A percentile compares a stretch with the other conserved stretches of the same genome.
phyloP scores from a whole-genome alignment of 2,329 filamentous ascomycete genomes.

The Pestalotiopsis sp. region DNA sequence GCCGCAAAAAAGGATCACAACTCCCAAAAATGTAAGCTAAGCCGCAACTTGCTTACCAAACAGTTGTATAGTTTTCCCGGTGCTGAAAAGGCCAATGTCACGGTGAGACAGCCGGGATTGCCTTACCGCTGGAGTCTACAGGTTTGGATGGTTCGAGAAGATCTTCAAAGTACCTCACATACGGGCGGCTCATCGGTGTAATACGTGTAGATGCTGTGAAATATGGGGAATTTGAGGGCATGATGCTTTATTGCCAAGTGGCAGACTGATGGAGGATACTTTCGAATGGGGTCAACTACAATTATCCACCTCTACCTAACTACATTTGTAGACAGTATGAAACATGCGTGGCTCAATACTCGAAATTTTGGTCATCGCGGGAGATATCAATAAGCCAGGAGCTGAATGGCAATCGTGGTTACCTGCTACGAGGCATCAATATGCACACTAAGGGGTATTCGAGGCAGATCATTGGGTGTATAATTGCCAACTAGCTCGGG shows the following conservation, averaged over 20 bases:
- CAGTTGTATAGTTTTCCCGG: not conserved
- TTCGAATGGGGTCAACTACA: not conserved
- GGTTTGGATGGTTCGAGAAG: not conserved
- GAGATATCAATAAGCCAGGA: too few species aligned
- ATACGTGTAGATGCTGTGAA: not conserved
- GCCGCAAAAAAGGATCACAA: not conserved
- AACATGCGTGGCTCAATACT: too few species aligned
- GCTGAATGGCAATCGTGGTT: too few species aligned
- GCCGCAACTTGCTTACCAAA: not conserved
- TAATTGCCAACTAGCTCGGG: too few species aligned
- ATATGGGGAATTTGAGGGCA: not conserved
- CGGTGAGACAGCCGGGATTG: not conserved
- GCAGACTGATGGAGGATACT: not conserved
- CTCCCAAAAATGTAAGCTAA: not conserved
- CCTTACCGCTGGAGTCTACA: not conserved
- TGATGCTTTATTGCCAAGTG: not conserved
- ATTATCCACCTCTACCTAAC: too few species aligned
- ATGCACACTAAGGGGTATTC: too few species aligned
- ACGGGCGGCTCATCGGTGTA: conserved; percentile 5
- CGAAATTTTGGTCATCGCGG: too few species aligned
- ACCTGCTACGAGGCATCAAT: too few species aligned
- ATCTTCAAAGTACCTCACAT: not conserved
- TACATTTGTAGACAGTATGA: too few species aligned
- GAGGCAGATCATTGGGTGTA: too few species aligned
- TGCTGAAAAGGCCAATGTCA: not conserved